Conservation (phyloP, 805 yeast genomes). For the Schwanniomyces polymorphus region DNA sequence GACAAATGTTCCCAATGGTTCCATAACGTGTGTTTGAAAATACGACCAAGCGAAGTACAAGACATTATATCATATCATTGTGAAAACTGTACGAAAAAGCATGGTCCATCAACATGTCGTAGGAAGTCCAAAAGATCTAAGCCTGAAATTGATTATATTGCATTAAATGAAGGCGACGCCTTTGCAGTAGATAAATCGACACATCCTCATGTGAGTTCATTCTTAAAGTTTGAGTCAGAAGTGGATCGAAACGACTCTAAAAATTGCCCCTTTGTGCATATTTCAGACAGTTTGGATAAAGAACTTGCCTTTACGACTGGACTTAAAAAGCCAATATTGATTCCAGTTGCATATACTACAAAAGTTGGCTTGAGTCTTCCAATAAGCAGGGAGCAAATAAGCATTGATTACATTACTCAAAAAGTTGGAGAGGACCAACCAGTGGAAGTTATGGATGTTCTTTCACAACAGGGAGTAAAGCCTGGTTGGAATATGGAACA, state of each 20-base stretch:
- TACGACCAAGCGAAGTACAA: conserved; percentile 33
- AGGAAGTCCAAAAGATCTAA: conserved; percentile 55
- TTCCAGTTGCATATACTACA: conserved; percentile 30
- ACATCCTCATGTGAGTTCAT: conserved; percentile 51
- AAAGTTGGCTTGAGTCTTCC: conserved; percentile 59
- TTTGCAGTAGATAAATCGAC: conserved; percentile 45
- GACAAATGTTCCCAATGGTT: conserved; percentile 55
- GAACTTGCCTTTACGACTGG: conserved; percentile 34
- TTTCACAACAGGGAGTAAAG: conserved; percentile 65
- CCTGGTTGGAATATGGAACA: conserved; percentile 68
- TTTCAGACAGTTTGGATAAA: conserved; percentile 30
- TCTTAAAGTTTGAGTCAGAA: conserved; percentile 29
- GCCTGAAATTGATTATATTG: conserved; percentile 70
- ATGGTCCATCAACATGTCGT: conserved; percentile 47
- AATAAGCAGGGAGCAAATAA: conserved; percentile 29
- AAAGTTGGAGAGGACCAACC: conserved; percentile 61
- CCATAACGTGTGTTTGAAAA: conserved; percentile 49
- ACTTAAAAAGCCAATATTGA: conserved; percentile 45
- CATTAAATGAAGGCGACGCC: conserved; percentile 71
- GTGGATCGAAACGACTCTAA: conserved; percentile 11
- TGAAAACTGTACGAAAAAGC: conserved; percentile 36
- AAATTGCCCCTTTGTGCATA: conserved; percentile 19
- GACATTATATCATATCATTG: conserved; percentile 57
- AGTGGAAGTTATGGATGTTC: conserved; percentile 87
- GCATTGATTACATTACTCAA: conserved; percentile 56